Conservation (phyloP, 257 asterid genomes). For the Penstemon davidsonii region DNA sequence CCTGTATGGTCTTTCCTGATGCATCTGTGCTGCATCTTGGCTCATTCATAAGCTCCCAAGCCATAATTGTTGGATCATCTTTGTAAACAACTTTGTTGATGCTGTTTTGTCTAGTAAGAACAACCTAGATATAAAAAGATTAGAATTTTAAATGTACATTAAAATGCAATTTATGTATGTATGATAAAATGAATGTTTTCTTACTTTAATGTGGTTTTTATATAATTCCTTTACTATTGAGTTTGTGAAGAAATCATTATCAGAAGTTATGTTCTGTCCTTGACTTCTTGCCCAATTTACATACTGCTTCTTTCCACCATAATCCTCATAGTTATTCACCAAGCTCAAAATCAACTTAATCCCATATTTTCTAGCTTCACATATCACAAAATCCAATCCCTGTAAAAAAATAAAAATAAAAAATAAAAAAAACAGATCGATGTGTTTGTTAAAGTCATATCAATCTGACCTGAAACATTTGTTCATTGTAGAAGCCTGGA, state of each 20-base stretch:
- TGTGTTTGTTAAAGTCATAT: too few species aligned
- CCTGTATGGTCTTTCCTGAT: conserved; percentile 57
- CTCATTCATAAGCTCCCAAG: conserved; percentile 89
- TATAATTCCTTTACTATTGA: conserved; percentile 44
- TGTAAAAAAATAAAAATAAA: conserved; percentile 7
- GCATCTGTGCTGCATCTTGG: conserved; percentile 63
- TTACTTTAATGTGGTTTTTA: conserved; percentile 63
- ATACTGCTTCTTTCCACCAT: conserved; percentile 65
- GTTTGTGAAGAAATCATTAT: conserved; percentile 67
- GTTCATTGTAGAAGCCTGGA: conserved; percentile 60
- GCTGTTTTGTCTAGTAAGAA: conserved; percentile 62
- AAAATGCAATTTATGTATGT: neutral
- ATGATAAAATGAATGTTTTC: neutral
- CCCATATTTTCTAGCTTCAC: conserved; percentile 59
- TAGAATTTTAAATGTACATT: neutral
- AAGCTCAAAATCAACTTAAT: conserved; percentile 64
- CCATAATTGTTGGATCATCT: conserved; percentile 72
- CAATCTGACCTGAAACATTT: conserved; percentile 52
- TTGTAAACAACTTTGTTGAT: conserved; percentile 54
- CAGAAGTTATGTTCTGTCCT: conserved; percentile 44
- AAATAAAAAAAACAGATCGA: neutral
- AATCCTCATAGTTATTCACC: conserved; percentile 55
- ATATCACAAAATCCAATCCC: conserved; percentile 69
- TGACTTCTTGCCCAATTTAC: conserved; percentile 62
- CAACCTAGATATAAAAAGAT: conserved; percentile 36